phyloP scores from a whole-genome alignment of 306 rosid genomes.

The Sphenostylis stenocarpa region DNA sequence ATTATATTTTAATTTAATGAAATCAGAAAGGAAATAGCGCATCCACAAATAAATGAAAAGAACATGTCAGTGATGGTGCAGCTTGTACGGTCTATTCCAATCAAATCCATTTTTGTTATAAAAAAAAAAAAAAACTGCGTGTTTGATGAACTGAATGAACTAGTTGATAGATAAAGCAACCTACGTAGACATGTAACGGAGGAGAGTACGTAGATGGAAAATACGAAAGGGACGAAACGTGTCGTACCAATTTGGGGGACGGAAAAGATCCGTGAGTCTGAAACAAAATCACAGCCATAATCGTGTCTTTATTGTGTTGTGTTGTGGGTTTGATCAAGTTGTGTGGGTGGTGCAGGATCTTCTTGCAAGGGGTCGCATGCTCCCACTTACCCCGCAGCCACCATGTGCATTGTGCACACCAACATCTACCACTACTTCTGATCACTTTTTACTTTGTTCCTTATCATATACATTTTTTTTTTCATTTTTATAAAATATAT shows the following conservation, averaged over 20 bases:
- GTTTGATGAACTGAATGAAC: neutral
- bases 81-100: slow-evolving; percentile 2
- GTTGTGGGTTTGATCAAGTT: neutral
- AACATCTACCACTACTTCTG: too few relatives aligned
- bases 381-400: neutral
- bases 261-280: slow-evolving; percentile 38
- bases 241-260: slow-evolving; percentile 54
- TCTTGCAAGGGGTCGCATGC: neutral
- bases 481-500: too few relatives aligned
- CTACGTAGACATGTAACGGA: neutral
- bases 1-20: too few relatives aligned
- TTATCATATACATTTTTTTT: too few relatives aligned
- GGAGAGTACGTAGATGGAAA: too few relatives aligned
- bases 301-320: neutral
- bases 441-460: too few relatives aligned
- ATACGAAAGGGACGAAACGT: too few relatives aligned
- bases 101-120: neutral
- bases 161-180: neutral
- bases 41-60: neutral
- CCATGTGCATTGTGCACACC: neutral
- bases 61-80: neutral
- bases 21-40: neutral
- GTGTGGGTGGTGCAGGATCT: neutral
- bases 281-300: slow-evolving; percentile 36
- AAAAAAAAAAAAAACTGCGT: neutral